Percentiles rank a stretch among this genome's conserved stretches.
Conservation (phyloP, 2,329 filamentous ascomycete genomes). For the Byssochlamys sp. region DNA sequence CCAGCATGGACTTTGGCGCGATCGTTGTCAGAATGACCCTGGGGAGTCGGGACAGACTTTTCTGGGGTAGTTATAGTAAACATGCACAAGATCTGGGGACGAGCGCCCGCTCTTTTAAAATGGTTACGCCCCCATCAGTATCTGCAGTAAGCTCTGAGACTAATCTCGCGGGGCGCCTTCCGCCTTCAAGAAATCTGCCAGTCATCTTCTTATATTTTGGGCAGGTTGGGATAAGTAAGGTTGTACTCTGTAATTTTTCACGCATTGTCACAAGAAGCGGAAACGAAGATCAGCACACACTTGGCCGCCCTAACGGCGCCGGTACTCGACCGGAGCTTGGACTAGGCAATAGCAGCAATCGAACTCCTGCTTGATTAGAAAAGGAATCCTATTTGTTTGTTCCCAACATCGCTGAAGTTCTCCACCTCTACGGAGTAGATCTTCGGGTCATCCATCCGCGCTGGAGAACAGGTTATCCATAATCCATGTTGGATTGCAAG, state of each 20-base stretch:
- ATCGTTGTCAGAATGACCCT: background rate
- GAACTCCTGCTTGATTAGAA: background rate
- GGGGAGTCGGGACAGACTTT: background rate
- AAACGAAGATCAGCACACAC: background rate
- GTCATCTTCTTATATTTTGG: background rate
- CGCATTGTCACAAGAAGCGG: background rate
- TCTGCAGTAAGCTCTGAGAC: background rate
- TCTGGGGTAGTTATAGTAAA: background rate
- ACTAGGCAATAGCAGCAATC: background rate
- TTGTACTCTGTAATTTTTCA: background rate
- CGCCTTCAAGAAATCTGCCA: background rate
- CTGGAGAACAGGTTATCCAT: background rate
- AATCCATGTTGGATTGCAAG: background rate
- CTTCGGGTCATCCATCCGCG: background rate
- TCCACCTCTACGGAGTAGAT: background rate
- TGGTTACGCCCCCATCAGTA: background rate
- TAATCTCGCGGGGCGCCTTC: background rate
- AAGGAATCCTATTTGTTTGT: background rate
- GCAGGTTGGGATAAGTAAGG: background rate
- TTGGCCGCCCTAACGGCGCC: too few relatives aligned
- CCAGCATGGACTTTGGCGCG: background rate
- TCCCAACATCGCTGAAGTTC: background rate
- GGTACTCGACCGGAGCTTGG: background rate
- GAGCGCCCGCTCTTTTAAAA: background rate
- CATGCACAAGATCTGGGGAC: background rate